Evolutionary conservation across 2,329 filamentous ascomycete genomes (phyloP).

Genomic region (Penicillium sp.): DNA sequence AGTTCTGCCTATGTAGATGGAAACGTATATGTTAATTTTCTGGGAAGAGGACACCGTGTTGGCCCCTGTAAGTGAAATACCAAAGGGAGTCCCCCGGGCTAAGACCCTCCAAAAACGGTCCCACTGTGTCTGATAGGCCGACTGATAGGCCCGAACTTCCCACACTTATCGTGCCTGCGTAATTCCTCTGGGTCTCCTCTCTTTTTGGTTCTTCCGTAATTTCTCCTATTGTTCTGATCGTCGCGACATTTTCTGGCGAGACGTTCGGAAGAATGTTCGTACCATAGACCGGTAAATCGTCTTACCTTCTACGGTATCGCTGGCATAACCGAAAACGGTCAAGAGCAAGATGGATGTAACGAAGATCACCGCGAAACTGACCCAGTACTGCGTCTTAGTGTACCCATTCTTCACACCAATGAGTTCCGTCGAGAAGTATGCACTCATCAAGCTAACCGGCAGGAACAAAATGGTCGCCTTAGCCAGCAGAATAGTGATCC

Average conservation of each 20-base stretch:
- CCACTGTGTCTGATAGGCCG: conserved; percentile 5
- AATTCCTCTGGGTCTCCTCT: background rate
- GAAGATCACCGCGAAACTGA: conserved; percentile 63
- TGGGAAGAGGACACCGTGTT: conserved; percentile 16
- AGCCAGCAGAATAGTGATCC: conserved; percentile 68
- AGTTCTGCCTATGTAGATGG: conserved; percentile 7
- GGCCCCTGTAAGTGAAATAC: conserved; percentile 8
- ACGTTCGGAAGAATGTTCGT: conserved; percentile 35
- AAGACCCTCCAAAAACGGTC: background rate
- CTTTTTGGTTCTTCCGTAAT: background rate
- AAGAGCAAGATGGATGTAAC: conserved; percentile 58
- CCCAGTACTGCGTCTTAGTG: conserved; percentile 64
- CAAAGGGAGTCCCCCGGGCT: background rate
- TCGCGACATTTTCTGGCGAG: conserved; percentile 26
- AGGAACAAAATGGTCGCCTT: conserved; percentile 75
- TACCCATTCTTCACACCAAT: conserved; percentile 57
- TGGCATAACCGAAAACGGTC: conserved; percentile 57
- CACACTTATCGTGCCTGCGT: background rate
- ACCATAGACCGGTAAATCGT: conserved; percentile 50
- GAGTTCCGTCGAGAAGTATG: conserved; percentile 69
- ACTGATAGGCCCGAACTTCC: background rate
- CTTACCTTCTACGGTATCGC: conserved; percentile 56
- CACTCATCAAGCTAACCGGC: conserved; percentile 71
- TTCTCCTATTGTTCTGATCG: background rate
- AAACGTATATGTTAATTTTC: background rate